Evolutionary conservation across 2,329 filamentous ascomycete genomes (phyloP).

Genomic region (Catunica adiposa): DNA sequence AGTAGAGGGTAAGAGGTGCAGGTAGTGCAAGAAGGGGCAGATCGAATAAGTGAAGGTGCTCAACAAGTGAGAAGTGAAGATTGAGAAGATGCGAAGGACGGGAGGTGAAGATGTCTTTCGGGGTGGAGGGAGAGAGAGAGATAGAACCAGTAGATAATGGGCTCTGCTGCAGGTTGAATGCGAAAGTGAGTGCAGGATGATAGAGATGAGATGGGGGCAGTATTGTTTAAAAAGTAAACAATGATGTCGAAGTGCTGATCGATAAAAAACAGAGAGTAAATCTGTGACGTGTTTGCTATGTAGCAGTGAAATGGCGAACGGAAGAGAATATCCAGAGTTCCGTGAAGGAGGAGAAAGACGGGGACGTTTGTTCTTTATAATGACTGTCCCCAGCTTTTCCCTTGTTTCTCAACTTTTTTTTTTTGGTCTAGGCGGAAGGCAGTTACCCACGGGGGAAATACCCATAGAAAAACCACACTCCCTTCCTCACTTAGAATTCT

Average conservation of each 20-base stretch:
- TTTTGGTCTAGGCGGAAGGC: background rate
- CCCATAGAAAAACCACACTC: background rate
- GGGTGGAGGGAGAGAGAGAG: too few species aligned
- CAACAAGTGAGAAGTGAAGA: background rate
- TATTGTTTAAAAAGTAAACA: background rate
- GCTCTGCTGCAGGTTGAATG: background rate
- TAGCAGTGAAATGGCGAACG: background rate
- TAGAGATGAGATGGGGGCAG: background rate
- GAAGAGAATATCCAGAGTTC: background rate
- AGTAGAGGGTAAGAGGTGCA: background rate
- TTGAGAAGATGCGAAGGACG: too few species aligned
- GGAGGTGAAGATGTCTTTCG: too few species aligned
- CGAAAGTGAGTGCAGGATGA: background rate
- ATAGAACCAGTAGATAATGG: too few species aligned
- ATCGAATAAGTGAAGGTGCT: background rate
- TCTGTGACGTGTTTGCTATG: too few species aligned
- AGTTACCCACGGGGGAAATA: background rate
- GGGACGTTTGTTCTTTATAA: constrained; percentile 1
- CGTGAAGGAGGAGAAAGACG: background rate
- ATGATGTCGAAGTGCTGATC: background rate
- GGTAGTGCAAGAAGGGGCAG: background rate
- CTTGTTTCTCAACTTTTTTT: background rate
- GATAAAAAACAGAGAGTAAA: background rate
- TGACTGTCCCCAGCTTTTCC: background rate
- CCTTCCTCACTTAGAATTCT: background rate